Evolutionary conservation across 2,329 filamentous ascomycete genomes (phyloP).

Genomic region (Capronia epimyces): DNA sequence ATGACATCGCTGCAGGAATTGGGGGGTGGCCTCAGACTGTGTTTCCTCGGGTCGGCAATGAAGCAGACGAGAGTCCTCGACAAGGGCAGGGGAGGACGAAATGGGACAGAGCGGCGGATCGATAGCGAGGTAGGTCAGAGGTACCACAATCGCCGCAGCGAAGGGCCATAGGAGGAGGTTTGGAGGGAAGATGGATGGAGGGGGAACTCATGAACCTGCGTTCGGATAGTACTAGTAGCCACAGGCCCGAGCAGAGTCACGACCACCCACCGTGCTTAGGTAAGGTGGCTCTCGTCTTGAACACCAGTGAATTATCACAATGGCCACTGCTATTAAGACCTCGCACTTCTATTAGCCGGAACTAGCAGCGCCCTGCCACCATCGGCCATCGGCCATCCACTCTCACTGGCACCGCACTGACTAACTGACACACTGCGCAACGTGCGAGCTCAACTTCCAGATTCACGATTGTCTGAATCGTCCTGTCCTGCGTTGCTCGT

Average conservation of each 20-base stretch:
- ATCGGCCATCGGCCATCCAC: too few relatives aligned
- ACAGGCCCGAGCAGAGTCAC: not conserved
- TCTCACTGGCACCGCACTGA: not conserved
- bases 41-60: conserved; percentile 23
- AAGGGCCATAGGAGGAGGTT: conserved; percentile 12
- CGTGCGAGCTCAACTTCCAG: conserved; percentile 1
- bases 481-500: not conserved
- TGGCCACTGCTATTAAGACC: not conserved
- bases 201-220: conserved; percentile 7
- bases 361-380: not conserved
- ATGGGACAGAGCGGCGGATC: not conserved
- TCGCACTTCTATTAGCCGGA: not conserved
- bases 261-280: not conserved
- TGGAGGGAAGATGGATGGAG: conserved; percentile 6
- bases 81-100: conserved; percentile 1
- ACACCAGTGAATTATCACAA: too few relatives aligned
- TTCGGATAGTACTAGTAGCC: too few relatives aligned
- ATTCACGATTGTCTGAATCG: not conserved
- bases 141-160: conserved; percentile 23
- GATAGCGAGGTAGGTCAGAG: not conserved
- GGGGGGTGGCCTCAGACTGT: conserved; percentile 3
- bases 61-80: conserved; percentile 26
- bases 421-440: conserved; percentile 1
- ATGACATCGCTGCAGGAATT: conserved; percentile 24
- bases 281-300: not conserved